Conservation (phyloP, 2,329 filamentous ascomycete genomes). For the Teratosphaeria zuluensis region DNA sequence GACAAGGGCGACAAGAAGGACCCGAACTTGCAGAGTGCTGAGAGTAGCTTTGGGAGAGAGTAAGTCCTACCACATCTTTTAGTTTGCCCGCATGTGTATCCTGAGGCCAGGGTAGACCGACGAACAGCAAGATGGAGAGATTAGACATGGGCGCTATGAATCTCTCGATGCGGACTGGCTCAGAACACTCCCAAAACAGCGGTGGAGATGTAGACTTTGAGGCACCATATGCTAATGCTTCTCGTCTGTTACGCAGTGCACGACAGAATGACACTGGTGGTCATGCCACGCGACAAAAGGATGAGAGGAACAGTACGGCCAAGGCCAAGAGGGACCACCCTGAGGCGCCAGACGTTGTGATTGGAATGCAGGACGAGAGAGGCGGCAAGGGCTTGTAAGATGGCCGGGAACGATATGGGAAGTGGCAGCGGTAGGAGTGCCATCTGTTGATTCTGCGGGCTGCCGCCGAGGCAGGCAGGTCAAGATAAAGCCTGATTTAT, state of each 20-base stretch:
- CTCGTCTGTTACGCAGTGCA: constrained; percentile 12
- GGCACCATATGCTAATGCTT: constrained; percentile 4
- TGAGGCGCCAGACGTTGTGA: constrained; percentile 34
- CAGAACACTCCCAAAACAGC: not conserved
- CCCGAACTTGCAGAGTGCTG: constrained; percentile 15
- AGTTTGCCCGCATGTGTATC: not conserved
- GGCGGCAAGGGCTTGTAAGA: constrained; percentile 30
- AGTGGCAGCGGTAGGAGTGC: no score
- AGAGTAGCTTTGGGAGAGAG: constrained; percentile 9
- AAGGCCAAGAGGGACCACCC: constrained; percentile 40
- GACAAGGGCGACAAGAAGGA: constrained; percentile 15
- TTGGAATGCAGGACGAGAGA: constrained; percentile 44
- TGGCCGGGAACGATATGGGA: not conserved
- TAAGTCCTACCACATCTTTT: constrained; percentile 6
- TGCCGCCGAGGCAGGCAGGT: no score
- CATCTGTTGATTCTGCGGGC: no score
- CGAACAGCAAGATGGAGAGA: not conserved
- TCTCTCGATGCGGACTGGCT: constrained; percentile 1
- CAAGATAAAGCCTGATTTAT: no score
- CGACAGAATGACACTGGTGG: constrained; percentile 29
- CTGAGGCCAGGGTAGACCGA: not conserved
- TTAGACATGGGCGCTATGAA: not conserved
- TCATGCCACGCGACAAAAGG: constrained; percentile 29
- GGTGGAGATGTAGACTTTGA: not conserved
- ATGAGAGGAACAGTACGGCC: constrained; percentile 27